A percentile compares a stretch with the other conserved stretches of the same genome.
Conservation (phyloP, 768 basidiomycete species). For the Lactifluus hygrophoroides region DNA sequence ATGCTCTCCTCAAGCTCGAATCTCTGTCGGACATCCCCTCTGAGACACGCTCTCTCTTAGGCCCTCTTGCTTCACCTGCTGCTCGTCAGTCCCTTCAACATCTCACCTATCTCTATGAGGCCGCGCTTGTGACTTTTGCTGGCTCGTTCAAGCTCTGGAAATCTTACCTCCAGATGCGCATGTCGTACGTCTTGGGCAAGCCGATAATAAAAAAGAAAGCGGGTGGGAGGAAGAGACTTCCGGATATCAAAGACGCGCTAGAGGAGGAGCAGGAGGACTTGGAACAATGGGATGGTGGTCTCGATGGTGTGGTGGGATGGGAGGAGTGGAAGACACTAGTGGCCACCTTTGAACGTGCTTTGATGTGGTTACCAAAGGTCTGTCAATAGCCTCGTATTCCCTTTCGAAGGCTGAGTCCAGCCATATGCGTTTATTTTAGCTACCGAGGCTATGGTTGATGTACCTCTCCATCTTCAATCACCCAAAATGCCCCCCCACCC, state of each 20-base stretch:
- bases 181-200: slow-evolving; percentile 80
- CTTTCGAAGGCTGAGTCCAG: not conserved
- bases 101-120: slow-evolving; percentile 88
- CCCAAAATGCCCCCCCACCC: slow-evolving; percentile 72
- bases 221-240: slow-evolving; percentile 86
- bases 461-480: slow-evolving; percentile 89
- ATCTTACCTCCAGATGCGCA: slow-evolving; percentile 76
- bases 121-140: slow-evolving; percentile 81
- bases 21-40: slow-evolving; percentile 38
- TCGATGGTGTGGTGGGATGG: slow-evolving; percentile 89
- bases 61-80: slow-evolving; percentile 65
- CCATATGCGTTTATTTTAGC: slow-evolving; percentile 35
- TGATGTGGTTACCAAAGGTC: slow-evolving; percentile 93
- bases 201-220: slow-evolving; percentile 62
- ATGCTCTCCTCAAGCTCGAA: slow-evolving; percentile 49
- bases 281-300: slow-evolving; percentile 77
- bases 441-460: slow-evolving; percentile 91
- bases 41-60: slow-evolving; percentile 54
- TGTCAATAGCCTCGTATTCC: slow-evolving; percentile 24
- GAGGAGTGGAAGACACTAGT: slow-evolving; percentile 91
- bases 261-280: slow-evolving; percentile 76
- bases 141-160: slow-evolving; percentile 95
- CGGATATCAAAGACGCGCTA: slow-evolving; percentile 82
- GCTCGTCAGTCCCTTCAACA: slow-evolving; percentile 74
- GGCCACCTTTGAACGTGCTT: slow-evolving; percentile 81